Evolutionary conservation across 345 rosid species (phyloP).

Genomic region (Camelina laxa): DNA sequence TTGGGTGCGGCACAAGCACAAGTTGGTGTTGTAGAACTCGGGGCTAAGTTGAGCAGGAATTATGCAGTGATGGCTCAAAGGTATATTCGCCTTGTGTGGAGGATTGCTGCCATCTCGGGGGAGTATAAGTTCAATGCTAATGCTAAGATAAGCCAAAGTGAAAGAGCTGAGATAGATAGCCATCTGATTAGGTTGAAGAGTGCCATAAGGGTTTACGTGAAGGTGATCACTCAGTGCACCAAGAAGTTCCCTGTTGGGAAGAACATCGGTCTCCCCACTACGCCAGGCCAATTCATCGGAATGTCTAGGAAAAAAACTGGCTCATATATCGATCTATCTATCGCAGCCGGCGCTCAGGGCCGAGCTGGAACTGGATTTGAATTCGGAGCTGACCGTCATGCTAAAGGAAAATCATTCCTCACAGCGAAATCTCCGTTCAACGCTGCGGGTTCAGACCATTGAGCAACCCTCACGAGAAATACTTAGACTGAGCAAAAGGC

Average conservation of each 20-base stretch:
- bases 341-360: too few species aligned
- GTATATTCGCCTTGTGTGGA: not conserved
- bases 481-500: constrained; percentile 26
- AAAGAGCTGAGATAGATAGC: not conserved
- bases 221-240: not conserved
- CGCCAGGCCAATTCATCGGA: too few species aligned
- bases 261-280: not conserved
- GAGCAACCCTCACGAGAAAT: constrained; percentile 16
- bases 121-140: constrained; percentile 21
- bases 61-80: constrained; percentile 25
- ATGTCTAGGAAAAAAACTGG: too few species aligned
- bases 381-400: not conserved
- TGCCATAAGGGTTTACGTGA: constrained; percentile 14
- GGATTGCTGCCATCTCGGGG: not conserved
- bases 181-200: constrained; percentile 21
- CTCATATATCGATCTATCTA: too few species aligned
- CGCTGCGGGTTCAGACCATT: constrained; percentile 25
- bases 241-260: not conserved
- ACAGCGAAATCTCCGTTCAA: not conserved
- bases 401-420: not conserved
- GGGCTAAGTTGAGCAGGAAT: not conserved
- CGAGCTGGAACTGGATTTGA: not conserved
- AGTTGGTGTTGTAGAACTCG: constrained; percentile 19
- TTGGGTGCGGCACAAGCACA: constrained; percentile 12
- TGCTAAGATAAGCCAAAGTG: constrained; percentile 23